Conservation (phyloP, 202 grass and related monocot species). For the Panicum hallii region DNA sequence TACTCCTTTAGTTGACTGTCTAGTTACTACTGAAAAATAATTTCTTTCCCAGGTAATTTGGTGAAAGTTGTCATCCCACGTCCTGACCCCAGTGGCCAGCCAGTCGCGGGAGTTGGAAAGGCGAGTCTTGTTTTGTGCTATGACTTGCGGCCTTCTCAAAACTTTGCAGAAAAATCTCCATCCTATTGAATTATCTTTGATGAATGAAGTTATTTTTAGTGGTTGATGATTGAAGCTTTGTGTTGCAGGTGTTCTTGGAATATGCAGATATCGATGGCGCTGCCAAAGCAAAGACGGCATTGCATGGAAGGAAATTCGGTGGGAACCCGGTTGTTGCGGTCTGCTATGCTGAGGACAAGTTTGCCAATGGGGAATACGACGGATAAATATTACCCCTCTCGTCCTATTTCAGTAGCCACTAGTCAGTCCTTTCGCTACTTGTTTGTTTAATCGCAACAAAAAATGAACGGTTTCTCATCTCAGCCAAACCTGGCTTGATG, state of each 20-base stretch:
- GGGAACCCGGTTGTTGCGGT: conserved; percentile 81
- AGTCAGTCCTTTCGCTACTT: not conserved
- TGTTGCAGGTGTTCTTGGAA: conserved; percentile 83
- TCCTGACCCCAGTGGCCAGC: conserved; percentile 71
- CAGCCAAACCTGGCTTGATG: not conserved
- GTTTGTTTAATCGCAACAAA: not conserved
- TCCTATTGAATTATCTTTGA: not conserved
- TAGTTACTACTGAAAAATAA: not conserved
- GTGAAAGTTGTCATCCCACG: conserved; percentile 86
- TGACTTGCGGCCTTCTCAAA: conserved; percentile 1
- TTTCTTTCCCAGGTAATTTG: conserved; percentile 65
- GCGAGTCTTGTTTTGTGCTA: conserved; percentile 38
- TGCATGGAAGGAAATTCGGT: conserved; percentile 90
- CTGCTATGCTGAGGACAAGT: conserved; percentile 92
- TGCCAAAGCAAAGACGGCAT: conserved; percentile 75
- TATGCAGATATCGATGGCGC: conserved; percentile 78
- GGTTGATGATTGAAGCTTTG: not conserved
- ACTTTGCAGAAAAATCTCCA: not conserved
- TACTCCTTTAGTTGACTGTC: not conserved
- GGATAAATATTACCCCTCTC: conserved; percentile 35
- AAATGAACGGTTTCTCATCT: not conserved
- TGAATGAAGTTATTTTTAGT: not conserved
- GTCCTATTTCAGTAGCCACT: not conserved
- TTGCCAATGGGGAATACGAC: conserved; percentile 83
- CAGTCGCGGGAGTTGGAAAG: conserved; percentile 85